phyloP scores from a whole-genome alignment of 1,139 yeast genomes.

The Candida mesenterica region DNA sequence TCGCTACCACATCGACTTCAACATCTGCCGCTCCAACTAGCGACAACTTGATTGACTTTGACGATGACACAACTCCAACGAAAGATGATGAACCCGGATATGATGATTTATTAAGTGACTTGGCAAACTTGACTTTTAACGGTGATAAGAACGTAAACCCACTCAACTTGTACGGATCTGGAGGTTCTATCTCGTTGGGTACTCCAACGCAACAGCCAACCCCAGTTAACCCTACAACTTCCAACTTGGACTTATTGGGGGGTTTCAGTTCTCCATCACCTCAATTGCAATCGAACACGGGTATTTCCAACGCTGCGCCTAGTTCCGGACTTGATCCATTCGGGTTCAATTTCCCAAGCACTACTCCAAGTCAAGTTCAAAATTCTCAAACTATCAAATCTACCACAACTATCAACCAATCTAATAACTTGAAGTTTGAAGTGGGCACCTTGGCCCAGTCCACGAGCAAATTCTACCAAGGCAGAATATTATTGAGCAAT shows the following conservation, averaged over 20 bases:
- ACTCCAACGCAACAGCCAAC: slow-evolving; percentile 16
- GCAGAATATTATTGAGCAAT: slow-evolving; percentile 46
- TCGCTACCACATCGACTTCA: slow-evolving; percentile 33
- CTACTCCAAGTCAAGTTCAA: slow-evolving; percentile 37
- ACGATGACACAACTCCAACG: slow-evolving; percentile 43
- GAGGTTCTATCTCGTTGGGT: slow-evolving; percentile 46
- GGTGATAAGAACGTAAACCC: slow-evolving; percentile 24
- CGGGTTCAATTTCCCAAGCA: slow-evolving; percentile 45
- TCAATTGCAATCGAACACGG: slow-evolving; percentile 44
- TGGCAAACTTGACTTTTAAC: slow-evolving; percentile 59
- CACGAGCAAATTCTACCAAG: slow-evolving; percentile 39
- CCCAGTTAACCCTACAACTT: slow-evolving; percentile 12
- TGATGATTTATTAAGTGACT: slow-evolving; percentile 69
- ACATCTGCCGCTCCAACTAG: slow-evolving; percentile 37
- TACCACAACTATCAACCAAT: slow-evolving; percentile 37
- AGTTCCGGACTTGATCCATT: slow-evolving; percentile 46
- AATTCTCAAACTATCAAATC: slow-evolving; percentile 10
- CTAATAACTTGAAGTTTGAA: slow-evolving; percentile 53
- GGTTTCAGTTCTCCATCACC: slow-evolving; percentile 49
- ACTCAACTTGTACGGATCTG: slow-evolving; percentile 45
- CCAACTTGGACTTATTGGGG: slow-evolving; percentile 39
- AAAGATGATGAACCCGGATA: slow-evolving; percentile 47
- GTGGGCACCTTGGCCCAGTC: slow-evolving; percentile 41
- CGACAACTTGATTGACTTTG: slow-evolving; percentile 77
- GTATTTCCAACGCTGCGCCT: slow-evolving; percentile 6